Conservation (phyloP, 441 rosid genomes). For the Mallotus repandus region DNA sequence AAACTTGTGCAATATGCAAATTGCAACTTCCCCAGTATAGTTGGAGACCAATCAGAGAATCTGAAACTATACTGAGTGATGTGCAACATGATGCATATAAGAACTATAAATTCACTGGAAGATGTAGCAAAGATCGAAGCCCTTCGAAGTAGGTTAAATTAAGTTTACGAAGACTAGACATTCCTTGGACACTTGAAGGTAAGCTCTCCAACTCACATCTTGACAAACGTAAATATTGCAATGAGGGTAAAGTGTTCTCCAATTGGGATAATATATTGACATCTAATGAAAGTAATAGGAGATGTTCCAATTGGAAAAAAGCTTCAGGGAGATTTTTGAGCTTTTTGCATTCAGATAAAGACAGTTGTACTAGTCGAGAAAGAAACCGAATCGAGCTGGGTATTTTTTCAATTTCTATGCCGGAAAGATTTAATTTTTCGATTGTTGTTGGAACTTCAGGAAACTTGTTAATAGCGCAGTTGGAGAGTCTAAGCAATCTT, state of each 20-base stretch:
- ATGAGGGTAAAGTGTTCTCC: neutral
- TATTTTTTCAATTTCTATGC: neutral
- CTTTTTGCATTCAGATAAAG: neutral
- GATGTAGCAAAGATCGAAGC: neutral
- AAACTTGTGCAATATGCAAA: neutral
- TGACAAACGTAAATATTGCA: too few relatives aligned
- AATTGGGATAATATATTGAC: neutral
- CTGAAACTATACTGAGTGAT: neutral
- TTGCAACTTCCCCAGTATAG: neutral
- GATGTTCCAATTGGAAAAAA: neutral
- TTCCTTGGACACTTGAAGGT: neutral
- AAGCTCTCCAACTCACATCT: neutral
- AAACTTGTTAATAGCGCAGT: neutral
- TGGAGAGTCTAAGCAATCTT: neutral
- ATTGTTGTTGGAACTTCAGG: neutral
- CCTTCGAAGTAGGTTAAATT: neutral
- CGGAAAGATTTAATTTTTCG: neutral
- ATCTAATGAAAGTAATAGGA: neutral
- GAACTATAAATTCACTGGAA: neutral
- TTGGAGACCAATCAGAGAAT: neutral
- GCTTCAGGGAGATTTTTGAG: neutral
- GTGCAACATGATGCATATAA: neutral
- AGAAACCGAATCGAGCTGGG: neutral
- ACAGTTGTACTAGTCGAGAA: neutral
- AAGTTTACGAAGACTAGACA: neutral